A percentile compares a stretch with the other conserved stretches of the same genome.
These are phyloP conservation scores for Candida sakaeoensis DNA, from an alignment of 805 yeast species.

Conservation along the genomic window DNA sequence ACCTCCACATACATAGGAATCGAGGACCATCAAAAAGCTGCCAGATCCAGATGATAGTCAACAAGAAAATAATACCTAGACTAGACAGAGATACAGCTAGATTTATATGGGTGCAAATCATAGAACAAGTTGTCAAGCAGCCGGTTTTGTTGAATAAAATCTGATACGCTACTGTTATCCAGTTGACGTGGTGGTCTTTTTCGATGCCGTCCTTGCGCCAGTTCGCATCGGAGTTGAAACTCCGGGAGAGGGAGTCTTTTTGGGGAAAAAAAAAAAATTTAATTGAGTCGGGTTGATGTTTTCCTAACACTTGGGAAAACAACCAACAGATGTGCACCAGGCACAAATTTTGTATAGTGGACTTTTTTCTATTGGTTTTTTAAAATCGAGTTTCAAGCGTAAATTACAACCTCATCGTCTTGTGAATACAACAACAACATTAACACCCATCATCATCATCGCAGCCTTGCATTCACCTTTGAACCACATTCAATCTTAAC, in stretches of 20 bases:
- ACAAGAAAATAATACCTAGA: too few species aligned
- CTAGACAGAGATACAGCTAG: too few species aligned
- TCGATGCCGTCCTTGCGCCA: too few species aligned
- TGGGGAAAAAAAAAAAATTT: background rate
- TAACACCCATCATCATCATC: background rate
- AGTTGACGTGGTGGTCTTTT: too few species aligned
- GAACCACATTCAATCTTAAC: background rate
- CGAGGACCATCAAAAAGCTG: too few species aligned
- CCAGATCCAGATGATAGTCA: too few species aligned
- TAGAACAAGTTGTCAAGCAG: too few species aligned
- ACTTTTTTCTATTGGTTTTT: background rate
- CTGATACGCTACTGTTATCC: too few species aligned
- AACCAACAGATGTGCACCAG: too few species aligned
- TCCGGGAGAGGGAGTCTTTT: background rate
- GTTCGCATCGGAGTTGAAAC: conserved; percentile 3
- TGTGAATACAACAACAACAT: background rate
- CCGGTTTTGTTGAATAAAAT: background rate
- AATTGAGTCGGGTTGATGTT: conserved; percentile 5
- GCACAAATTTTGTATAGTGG: background rate
- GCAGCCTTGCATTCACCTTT: background rate
- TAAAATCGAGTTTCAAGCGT: background rate
- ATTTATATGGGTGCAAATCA: too few species aligned
- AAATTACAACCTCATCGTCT: background rate
- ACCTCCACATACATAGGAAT: too few species aligned
- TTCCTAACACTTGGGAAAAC: background rate